Evolutionary conservation across 129 eudicot species (phyloP), one percentile per base, ranked within the genome.

Genomic region (Artemisia tridentata): DNA sequence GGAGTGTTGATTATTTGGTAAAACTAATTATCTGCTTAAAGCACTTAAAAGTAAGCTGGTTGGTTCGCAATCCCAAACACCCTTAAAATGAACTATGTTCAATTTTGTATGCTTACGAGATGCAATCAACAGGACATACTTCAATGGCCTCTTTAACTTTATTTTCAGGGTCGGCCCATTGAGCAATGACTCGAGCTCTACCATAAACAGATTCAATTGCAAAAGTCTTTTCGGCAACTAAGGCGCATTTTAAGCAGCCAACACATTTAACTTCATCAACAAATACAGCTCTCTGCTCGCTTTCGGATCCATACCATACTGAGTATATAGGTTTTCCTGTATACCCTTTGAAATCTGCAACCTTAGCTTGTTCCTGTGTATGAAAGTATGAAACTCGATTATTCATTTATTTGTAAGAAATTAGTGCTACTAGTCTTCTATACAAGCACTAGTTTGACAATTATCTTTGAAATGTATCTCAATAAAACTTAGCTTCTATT

Each of bases 201-300:
- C 98, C 98, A 68, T 92, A 85, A 46, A 80, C 88, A 27, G 96
- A 83, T 75, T 92, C 98, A 18, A 92, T 54, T 21, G 96, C 96
- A 59, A 92, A 92, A 6, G 96, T 93, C 34, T 93, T 90, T 2
- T 79, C 82, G 15, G 99, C 99, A 11, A 83, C 50, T 62, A 90
- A 81, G 53, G 97, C 97, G 20, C 99, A 93, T 79, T 93, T 93
- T 51, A 93, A 88, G 82, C 97, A 95, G 69, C 97, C 99, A 68
- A 95, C 81, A 49, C 99, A 95, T 76, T 84, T 90, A 5, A 88
- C 88, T 69, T 95, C 96, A 73, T 88, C 97, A 20, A 90, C 96
- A 75, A 90, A 95, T 23, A 90, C 86, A n/a, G 96, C 99, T 72
- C 96, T 82, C 50, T 90, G 64, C 56, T 93, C 97, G 34, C 54